Evolutionary conservation across 192 early-diverging fungal species (phyloP).

Genomic region (Linnemannia elongata): DNA sequence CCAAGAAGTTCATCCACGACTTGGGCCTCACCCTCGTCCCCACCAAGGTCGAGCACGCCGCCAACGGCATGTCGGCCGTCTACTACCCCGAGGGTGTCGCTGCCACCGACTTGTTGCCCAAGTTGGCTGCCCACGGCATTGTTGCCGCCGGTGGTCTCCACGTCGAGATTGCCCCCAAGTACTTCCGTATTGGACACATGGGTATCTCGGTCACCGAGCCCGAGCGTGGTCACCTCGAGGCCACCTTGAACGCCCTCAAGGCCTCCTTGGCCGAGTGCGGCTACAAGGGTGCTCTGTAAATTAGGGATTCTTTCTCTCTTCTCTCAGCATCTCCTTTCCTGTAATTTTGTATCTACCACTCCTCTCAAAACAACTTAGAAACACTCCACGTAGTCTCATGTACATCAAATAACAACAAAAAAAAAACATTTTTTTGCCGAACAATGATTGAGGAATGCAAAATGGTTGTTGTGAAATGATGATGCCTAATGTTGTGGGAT

Average conservation of each 20-base stretch:
- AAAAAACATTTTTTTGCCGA: not conserved
- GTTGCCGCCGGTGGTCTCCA: slow-evolving; percentile 95
- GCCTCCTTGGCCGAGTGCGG: slow-evolving; percentile 67
- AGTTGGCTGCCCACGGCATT: slow-evolving; percentile 81
- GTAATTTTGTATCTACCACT: not conserved
- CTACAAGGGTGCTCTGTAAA: slow-evolving; percentile 56
- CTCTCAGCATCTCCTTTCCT: not conserved
- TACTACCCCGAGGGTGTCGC: slow-evolving; percentile 88
- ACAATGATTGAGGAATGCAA: not conserved
- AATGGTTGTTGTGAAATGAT: not conserved
- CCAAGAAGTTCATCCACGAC: slow-evolving; percentile 77
- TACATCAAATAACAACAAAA: slow-evolving; percentile 3
- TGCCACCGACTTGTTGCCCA: slow-evolving; percentile 79
- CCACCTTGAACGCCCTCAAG: slow-evolving; percentile 71
- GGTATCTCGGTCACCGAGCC: slow-evolving; percentile 79
- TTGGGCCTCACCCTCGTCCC: slow-evolving; percentile 82
- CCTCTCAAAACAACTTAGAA: not conserved
- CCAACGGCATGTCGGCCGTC: slow-evolving; percentile 83
- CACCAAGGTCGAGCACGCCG: slow-evolving; percentile 63
- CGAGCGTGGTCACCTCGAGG: slow-evolving; percentile 71
- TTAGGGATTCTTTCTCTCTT: not conserved
- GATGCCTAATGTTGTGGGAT: not conserved
- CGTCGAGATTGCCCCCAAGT: slow-evolving; percentile 79
- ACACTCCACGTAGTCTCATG: slow-evolving; percentile 7
- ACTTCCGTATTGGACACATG: slow-evolving; percentile 95